Evolutionary conservation across 257 asterid genomes (phyloP).

Genomic region (Catharanthus roseus): DNA sequence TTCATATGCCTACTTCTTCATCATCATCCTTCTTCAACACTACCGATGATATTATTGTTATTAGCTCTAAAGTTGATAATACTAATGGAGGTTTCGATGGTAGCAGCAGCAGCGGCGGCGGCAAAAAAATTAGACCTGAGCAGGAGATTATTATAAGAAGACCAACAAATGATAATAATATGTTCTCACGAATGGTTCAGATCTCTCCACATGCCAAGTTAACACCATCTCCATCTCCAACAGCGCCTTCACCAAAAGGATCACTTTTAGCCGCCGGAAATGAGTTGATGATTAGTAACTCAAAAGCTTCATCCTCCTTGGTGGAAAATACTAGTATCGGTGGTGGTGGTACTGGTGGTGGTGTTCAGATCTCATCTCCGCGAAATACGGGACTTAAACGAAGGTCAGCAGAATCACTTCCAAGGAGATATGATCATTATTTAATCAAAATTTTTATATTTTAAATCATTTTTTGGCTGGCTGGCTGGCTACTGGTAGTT

Average conservation of each 20-base stretch:
- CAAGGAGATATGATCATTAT: background rate
- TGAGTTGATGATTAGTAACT: slow-evolving; percentile 30
- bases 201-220: slow-evolving; percentile 54
- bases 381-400: slow-evolving; percentile 86
- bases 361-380: slow-evolving; percentile 89
- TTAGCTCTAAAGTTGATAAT: background rate
- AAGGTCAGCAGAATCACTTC: slow-evolving; percentile 47
- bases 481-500: background rate
- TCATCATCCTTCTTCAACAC: slow-evolving; percentile 22
- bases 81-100: background rate
- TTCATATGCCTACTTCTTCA: slow-evolving; percentile 23
- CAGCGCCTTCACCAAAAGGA: too few relatives aligned
- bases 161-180: slow-evolving; percentile 33
- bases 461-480: background rate
- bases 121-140: too few relatives aligned
- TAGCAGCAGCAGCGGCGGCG: background rate
- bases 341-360: too few relatives aligned
- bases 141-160: slow-evolving; percentile 46
- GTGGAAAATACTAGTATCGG: too few relatives aligned
- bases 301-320: slow-evolving; percentile 38
- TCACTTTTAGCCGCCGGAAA: slow-evolving; percentile 18
- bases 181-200: slow-evolving; percentile 74
- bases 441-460: background rate
- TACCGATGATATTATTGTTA: background rate
- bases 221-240: slow-evolving; percentile 20